A percentile compares a stretch with the other conserved stretches of the same genome.
phyloP scores from a whole-genome alignment of 2,329 filamentous ascomycete genomes.

The Annulohypoxylon truncatum region DNA sequence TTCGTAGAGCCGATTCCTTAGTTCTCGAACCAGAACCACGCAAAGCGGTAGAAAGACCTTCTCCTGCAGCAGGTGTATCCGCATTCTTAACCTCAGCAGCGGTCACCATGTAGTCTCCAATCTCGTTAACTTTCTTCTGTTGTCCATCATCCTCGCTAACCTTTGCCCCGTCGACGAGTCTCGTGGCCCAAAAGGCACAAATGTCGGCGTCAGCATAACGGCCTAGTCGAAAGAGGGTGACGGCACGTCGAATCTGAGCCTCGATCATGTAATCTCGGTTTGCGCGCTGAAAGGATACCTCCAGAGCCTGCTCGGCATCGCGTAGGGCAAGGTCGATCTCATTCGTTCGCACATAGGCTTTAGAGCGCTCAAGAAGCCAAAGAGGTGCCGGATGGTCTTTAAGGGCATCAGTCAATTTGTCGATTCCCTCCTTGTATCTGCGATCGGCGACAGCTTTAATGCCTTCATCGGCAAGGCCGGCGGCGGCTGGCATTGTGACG shows the following conservation, averaged over 20 bases:
- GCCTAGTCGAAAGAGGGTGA: conserved; percentile 76
- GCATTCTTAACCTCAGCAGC: conserved; percentile 48
- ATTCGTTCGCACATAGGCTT: conserved; percentile 75
- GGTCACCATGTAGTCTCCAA: conserved; percentile 62
- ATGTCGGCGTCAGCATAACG: conserved; percentile 80
- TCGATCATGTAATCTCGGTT: conserved; percentile 80
- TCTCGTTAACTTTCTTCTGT: conserved; percentile 54
- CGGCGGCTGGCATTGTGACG: conserved; percentile 60
- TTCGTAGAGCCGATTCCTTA: conserved; percentile 48
- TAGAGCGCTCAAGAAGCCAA: conserved; percentile 86
- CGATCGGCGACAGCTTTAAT: conserved; percentile 71
- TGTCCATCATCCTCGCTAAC: conserved; percentile 54
- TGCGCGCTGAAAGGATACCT: conserved; percentile 72
- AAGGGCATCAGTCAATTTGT: conserved; percentile 75
- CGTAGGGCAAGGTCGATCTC: conserved; percentile 72
- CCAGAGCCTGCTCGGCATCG: conserved; percentile 75
- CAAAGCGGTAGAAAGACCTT: conserved; percentile 44
- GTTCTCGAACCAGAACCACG: conserved; percentile 13
- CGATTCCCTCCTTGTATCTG: conserved; percentile 75
- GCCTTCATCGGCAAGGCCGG: conserved; percentile 67
- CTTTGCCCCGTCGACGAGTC: conserved; percentile 54
- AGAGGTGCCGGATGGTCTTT: conserved; percentile 73
- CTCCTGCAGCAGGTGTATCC: conserved; percentile 29
- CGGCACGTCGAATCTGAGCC: conserved; percentile 83
- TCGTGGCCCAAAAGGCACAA: conserved; percentile 71